Conservation (phyloP, 2,329 filamentous ascomycete species). For the Blumeria hordei region DNA sequence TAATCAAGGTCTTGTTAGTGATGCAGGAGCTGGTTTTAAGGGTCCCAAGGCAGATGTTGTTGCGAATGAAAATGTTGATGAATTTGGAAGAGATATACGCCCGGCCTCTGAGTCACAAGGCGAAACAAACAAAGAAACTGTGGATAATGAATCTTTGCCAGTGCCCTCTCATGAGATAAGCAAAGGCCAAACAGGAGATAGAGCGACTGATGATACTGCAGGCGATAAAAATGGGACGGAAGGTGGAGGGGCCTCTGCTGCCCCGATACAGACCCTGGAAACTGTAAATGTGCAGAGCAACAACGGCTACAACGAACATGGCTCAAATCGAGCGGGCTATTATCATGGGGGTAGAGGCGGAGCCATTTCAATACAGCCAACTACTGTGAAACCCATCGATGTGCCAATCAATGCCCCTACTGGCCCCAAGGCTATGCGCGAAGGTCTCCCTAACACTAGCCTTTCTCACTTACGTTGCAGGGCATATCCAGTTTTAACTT, state of each 20-base stretch:
- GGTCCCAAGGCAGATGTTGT: conserved; percentile 12
- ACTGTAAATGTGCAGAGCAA: conserved; percentile 24
- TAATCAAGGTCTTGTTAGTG: conserved; percentile 11
- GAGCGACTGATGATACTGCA: conserved; percentile 3
- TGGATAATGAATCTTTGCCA: background rate
- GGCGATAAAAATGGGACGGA: conserved; percentile 3
- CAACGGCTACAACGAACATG: conserved; percentile 10
- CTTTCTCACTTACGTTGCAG: conserved; percentile 32
- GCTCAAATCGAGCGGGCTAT: conserved; percentile 17
- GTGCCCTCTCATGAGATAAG: no score
- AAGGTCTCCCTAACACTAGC: conserved; percentile 64
- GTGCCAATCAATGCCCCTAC: conserved; percentile 55
- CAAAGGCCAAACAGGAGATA: conserved; percentile 1
- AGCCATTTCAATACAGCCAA: conserved; percentile 16
- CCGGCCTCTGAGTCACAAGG: conserved; percentile 8
- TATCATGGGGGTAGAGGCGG: conserved; percentile 16
- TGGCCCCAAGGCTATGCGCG: conserved; percentile 83
- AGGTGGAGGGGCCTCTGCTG: conserved; percentile 5
- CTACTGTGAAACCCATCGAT: conserved; percentile 15
- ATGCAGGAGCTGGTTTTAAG: conserved; percentile 11
- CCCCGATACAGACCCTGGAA: conserved; percentile 15
- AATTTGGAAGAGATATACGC: conserved; percentile 16
- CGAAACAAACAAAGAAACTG: conserved; percentile 1
- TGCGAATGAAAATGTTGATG: conserved; percentile 13
- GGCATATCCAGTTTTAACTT: conserved; percentile 17